A percentile compares a stretch with the other conserved stretches of the same genome.
These are phyloP conservation scores for Phialocephala subalpina DNA, from an alignment of 2,329 filamentous ascomycete genomes.

Conservation along the genomic window DNA sequence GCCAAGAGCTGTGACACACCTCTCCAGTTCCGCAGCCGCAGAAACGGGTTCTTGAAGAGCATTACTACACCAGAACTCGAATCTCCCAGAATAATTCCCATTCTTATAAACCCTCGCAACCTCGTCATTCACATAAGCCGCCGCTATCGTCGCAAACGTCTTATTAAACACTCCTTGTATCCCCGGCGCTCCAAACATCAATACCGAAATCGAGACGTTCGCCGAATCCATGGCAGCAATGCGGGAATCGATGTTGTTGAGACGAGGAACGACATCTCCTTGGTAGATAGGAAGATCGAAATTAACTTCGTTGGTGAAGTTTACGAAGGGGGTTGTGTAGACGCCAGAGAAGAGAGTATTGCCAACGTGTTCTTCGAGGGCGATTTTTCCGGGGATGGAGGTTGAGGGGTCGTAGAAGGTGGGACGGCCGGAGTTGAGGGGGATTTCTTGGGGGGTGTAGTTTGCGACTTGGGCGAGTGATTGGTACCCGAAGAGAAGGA, in stretches of 20 bases:
- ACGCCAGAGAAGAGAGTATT: conserved; percentile 11
- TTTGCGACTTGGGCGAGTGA: not conserved
- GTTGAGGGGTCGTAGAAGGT: conserved; percentile 20
- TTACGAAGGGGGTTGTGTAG: conserved; percentile 21
- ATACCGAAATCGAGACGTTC: conserved; percentile 27
- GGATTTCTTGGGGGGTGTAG: conserved; percentile 18
- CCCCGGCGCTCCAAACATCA: conserved; percentile 27
- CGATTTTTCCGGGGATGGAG: conserved; percentile 25
- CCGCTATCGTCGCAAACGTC: conserved; percentile 24
- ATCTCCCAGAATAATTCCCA: conserved; percentile 30
- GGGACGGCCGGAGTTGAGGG: conserved; percentile 21
- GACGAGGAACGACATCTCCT: conserved; percentile 20
- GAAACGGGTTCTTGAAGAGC: conserved; percentile 31
- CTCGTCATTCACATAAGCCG: conserved; percentile 32
- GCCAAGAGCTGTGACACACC: conserved; percentile 43
- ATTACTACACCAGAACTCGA: conserved; percentile 34
- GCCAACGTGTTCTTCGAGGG: conserved; percentile 26
- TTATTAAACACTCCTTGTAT: conserved; percentile 37
- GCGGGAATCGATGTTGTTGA: conserved; percentile 23
- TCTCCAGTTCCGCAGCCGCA: conserved; percentile 34
- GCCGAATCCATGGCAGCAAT: conserved; percentile 31
- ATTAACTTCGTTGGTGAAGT: conserved; percentile 23
- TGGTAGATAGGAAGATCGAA: conserved; percentile 26
- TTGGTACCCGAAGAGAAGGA: not conserved
- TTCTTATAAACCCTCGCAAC: conserved; percentile 27